Evolutionary conservation across 768 basidiomycete species (phyloP), one percentile per base, ranked within the genome.

Genomic region (Pleurotus cornucopiae): DNA sequence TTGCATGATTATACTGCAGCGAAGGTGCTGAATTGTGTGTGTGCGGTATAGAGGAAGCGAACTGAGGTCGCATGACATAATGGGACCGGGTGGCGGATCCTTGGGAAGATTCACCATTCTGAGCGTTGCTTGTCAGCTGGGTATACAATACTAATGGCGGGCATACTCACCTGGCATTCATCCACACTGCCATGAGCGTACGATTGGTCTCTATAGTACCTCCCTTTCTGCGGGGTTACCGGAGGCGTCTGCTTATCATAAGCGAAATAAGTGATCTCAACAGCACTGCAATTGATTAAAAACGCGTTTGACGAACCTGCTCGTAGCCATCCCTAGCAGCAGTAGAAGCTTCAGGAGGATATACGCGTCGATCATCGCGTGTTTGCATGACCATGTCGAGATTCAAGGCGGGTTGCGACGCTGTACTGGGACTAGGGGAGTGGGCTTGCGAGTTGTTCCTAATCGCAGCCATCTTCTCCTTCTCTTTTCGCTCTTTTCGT

Each of bases 181-280:
- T 40, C 25, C 2, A 38, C 16, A 25, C 39, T 25, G 39, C 5
- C 20, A 18, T 20, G 51, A 11, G 39, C 37, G 14, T 53, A 53
- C 6, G 51, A 53, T 49, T 80, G 79, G 37, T 80, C 79, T 66
- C 84, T 78, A 64, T 86, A 86, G 64, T 86, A 83, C 63, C 74
- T 85, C 65, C 66, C 76, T 59, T 78, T 80, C 61, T 79, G 78
- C n/a, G 85, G 84, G 3, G 85, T 86, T 18, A 82, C 66, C 16
- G 82, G 80, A 6, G 51, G 51, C 12, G 51, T 53, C 38, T 53
- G 11, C 25, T 20, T 46, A 48, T 65, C 65, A 68, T 72, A 12
- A n/a, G 16, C 46, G 23, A 23, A 21, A 26, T 23, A 46, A 48
- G 20, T 23, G 37, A 58, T 66, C 57, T 57, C 58, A 60, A 26